Conservation (phyloP, 176 grass and related monocot genomes). For the Zizania latifolia region DNA sequence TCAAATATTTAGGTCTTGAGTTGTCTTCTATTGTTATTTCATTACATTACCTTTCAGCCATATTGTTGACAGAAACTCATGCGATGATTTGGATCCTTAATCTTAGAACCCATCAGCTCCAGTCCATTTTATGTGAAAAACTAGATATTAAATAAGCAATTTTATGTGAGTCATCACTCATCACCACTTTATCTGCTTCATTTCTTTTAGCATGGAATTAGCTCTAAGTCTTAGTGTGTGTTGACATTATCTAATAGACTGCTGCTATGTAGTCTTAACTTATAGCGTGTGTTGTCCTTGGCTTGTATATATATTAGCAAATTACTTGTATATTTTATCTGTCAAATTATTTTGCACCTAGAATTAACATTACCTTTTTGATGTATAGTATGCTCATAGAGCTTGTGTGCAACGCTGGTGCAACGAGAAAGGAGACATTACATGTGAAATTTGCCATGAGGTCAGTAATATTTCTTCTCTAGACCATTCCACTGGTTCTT, state of each 20-base stretch:
- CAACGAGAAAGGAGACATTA: slow-evolving; percentile 97
- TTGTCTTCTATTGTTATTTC: background rate
- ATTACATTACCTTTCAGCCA: background rate
- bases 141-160: background rate
- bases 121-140: background rate
- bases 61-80: background rate
- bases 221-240: background rate
- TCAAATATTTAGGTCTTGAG: background rate
- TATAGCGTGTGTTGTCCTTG: background rate
- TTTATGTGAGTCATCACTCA: background rate
- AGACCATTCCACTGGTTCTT: background rate
- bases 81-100: background rate
- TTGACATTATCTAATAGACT: background rate
- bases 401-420: slow-evolving; percentile 94
- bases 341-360: background rate
- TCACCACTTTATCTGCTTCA: background rate
- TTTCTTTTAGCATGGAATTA: background rate
- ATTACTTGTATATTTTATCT: slow-evolving; percentile 9
- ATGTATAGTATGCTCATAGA: slow-evolving; percentile 91
- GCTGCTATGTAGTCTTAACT: too few relatives aligned
- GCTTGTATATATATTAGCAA: background rate
- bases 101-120: background rate
- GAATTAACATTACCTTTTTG: slow-evolving; percentile 1
- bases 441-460: slow-evolving; percentile 96
- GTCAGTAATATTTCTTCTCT: slow-evolving; percentile 27